A percentile compares a stretch with the other conserved stretches of the same genome.
Conservation (phyloP, 768 basidiomycete species). For the Dioszegia aurantiaca region DNA sequence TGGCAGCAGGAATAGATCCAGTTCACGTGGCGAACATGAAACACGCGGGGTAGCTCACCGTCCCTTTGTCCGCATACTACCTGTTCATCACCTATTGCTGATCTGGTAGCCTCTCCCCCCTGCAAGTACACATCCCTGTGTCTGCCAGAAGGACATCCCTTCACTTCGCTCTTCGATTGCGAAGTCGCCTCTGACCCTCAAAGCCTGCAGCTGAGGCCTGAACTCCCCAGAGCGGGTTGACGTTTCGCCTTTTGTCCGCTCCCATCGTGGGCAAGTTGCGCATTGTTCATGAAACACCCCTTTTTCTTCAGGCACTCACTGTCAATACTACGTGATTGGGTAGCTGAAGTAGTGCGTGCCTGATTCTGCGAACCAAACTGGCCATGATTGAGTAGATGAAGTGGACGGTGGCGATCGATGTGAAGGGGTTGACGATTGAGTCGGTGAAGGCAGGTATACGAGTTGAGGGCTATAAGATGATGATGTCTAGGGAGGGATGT, state of each 20-base stretch:
- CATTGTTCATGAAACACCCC: constrained; percentile 13
- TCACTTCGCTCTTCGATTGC: no score
- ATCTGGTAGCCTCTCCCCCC: no score
- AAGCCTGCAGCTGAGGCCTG: no score
- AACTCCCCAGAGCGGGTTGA: no score
- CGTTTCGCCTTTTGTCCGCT: constrained; percentile 6
- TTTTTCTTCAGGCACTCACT: background rate
- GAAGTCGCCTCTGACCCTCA: no score
- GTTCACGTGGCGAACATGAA: no score
- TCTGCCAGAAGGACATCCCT: no score
- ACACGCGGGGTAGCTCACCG: no score
- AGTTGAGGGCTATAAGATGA: constrained; percentile 4
- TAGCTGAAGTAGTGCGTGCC: background rate
- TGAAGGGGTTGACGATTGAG: constrained; percentile 1
- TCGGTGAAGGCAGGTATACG: background rate
- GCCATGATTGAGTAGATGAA: constrained; percentile 15
- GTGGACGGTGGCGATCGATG: background rate
- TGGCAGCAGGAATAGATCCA: no score
- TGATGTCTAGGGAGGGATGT: background rate
- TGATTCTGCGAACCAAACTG: background rate
- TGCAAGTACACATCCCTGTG: no score
- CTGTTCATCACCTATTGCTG: no score
- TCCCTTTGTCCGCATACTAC: no score
- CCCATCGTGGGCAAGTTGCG: background rate
- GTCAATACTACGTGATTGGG: background rate